These are phyloP conservation scores for Przewalskia tangutica DNA, from an alignment of 257 asterid species.

Conservation along the genomic window DNA sequence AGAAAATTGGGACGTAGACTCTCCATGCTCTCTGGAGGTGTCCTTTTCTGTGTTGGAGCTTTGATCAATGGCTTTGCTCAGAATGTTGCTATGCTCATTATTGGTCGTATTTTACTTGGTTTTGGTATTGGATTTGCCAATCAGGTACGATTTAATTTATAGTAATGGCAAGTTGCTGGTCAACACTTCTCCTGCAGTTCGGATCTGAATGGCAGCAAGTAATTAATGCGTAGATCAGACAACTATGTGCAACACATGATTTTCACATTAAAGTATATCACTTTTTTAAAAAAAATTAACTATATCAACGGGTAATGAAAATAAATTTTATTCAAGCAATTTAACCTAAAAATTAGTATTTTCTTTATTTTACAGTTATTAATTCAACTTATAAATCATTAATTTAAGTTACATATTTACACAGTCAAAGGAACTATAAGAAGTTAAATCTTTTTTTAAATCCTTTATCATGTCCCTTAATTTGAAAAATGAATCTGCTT, in stretches of 20 bases:
- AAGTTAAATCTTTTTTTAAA: not conserved
- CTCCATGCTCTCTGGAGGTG: slow-evolving; percentile 74
- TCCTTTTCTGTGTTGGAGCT: slow-evolving; percentile 67
- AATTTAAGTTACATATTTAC: not conserved
- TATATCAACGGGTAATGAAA: no score
- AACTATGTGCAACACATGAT: not conserved
- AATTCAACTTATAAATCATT: no score
- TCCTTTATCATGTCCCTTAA: not conserved
- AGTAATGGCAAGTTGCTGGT: slow-evolving; percentile 9
- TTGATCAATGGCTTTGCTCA: slow-evolving; percentile 58
- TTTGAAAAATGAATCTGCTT: slow-evolving; percentile 4
- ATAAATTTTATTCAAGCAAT: no score
- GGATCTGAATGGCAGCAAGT: slow-evolving; percentile 28
- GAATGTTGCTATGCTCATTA: slow-evolving; percentile 55
- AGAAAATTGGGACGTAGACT: slow-evolving; percentile 51
- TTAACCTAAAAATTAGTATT: no score
- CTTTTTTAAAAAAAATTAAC: no score
- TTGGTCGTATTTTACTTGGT: slow-evolving; percentile 78
- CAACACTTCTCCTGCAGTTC: slow-evolving; percentile 8
- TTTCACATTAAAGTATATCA: no score
- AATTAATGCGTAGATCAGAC: slow-evolving; percentile 1
- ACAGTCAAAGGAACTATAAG: not conserved
- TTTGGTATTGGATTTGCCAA: slow-evolving; percentile 84
- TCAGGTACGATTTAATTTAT: slow-evolving; percentile 35
- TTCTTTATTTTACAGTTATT: no score